phyloP scores from a whole-genome alignment of 148 eudicot genomes.

The Spergularia marina region DNA sequence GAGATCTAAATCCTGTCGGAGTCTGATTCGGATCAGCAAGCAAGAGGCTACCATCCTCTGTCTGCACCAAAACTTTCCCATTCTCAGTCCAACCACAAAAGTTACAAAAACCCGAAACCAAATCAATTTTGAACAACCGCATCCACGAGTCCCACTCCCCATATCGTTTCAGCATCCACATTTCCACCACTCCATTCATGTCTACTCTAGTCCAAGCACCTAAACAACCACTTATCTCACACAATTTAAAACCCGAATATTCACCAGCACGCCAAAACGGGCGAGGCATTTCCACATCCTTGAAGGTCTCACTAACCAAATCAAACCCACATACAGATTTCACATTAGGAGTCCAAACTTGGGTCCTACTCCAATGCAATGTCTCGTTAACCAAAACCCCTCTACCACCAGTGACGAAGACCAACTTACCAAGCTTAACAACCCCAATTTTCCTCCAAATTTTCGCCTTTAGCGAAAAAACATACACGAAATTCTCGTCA shows the following conservation, averaged over 20 bases:
- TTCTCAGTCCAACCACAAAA: constrained; percentile 27
- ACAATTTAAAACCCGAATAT: too few relatives aligned
- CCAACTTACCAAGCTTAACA: constrained; percentile 8
- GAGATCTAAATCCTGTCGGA: constrained; percentile 9
- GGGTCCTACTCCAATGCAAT: not conserved
- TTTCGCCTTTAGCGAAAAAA: constrained; percentile 27
- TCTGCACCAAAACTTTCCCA: constrained; percentile 30
- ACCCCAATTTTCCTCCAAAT: constrained; percentile 27
- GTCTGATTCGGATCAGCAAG: constrained; percentile 20
- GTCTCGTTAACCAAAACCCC: too few relatives aligned
- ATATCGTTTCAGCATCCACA: constrained; percentile 25
- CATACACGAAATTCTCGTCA: constrained; percentile 23
- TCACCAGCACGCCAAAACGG: too few relatives aligned
- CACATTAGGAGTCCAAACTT: not conserved
- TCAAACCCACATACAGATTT: too few relatives aligned
- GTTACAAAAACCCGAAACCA: constrained; percentile 14
- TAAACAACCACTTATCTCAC: constrained; percentile 1
- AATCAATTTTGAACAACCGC: constrained; percentile 7
- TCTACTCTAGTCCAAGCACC: constrained; percentile 20
- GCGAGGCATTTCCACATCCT: too few relatives aligned
- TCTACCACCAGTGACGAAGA: constrained; percentile 24
- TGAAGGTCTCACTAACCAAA: too few relatives aligned
- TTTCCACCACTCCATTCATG: constrained; percentile 10
- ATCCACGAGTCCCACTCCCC: constrained; percentile 27
- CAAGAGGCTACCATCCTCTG: constrained; percentile 30